phyloP scores from a whole-genome alignment of 495 filamentous ascomycete species.

The Glutinoglossum americanum region DNA sequence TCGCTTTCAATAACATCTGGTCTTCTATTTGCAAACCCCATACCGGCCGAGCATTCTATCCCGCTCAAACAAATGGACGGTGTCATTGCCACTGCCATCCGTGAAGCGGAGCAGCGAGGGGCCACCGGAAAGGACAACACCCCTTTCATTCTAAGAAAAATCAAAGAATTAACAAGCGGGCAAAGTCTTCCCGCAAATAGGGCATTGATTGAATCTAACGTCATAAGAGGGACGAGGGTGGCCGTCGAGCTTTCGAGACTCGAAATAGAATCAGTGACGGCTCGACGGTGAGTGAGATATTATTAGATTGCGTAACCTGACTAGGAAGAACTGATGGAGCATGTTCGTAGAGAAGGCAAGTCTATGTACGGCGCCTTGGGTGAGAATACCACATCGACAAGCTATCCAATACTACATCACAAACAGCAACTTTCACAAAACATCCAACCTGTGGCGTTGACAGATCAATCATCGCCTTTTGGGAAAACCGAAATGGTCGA shows the following conservation, averaged over 20 bases:
- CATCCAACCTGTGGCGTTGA: background rate
- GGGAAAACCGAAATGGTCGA: background rate
- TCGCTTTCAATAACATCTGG: slow-evolving; percentile 47
- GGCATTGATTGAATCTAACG: slow-evolving; percentile 60
- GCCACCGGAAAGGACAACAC: slow-evolving; percentile 62
- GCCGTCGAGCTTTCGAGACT: slow-evolving; percentile 10
- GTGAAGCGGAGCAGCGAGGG: slow-evolving; percentile 45
- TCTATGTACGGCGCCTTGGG: background rate
- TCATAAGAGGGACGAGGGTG: slow-evolving; percentile 21
- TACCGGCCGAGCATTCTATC: slow-evolving; percentile 49
- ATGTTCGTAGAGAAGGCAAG: slow-evolving; percentile 8
- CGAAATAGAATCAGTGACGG: slow-evolving; percentile 31
- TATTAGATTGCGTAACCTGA: background rate
- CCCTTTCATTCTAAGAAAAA: slow-evolving; percentile 63
- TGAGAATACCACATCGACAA: background rate
- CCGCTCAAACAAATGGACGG: slow-evolving; percentile 49
- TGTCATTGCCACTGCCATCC: slow-evolving; percentile 50
- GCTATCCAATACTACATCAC: background rate
- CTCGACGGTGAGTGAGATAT: slow-evolving; percentile 22
- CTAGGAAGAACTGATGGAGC: background rate
- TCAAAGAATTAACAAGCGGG: slow-evolving; percentile 57
- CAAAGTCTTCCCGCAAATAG: slow-evolving; percentile 54
- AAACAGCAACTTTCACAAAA: background rate
- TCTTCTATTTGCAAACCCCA: slow-evolving; percentile 71
- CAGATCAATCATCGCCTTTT: background rate